Base-by-base conservation (phyloP, 169 alveolate species). In the Ichthyophthirius multifiliis region DNA sequence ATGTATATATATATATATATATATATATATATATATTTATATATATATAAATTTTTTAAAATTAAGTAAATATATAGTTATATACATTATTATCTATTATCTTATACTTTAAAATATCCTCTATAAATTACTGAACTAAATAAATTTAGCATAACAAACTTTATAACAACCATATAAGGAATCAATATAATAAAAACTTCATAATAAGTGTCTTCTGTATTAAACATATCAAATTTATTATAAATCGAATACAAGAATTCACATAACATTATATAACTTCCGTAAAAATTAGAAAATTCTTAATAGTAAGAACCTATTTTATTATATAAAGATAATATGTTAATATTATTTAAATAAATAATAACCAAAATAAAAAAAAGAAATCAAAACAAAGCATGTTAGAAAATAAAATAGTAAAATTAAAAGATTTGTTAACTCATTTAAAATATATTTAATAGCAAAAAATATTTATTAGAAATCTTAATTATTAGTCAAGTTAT, bases 141-240 rank as follows among this genome's bases (percentile, higher is more conserved):
- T 18, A 55, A 23, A 23, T 55, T 55, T 0, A 55, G 43, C 71
- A 55, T 55, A 10, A 55, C 10, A 39, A 55, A 55, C 13, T 39
- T 16, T 0, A 55, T 39, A 10, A 55, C 71, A 1, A 55, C 31
- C 4, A 55, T 55, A 9, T 55, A 55, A n/a, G 71, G 71, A 15
- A 55, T 55, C 31, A 55, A 55, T 10, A 55, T 27, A n/a, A 55
- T 55, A 55, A 55, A 55, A 10, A 55, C 71, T 55, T 55, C 71
- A 27, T 27, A 55, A 34, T 39, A 55, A 27, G 43, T 55, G 31
- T 39, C 71, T 6, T 55, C 71, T 55, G 23, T 27, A 10, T 55
- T 27, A 23, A 55, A 55, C 12, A 55, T 55, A 23, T 27, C 27
- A 4, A 55, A 27, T 55, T 27, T 6, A 5, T 16, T 23, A 13